These are phyloP conservation scores for Prototheca wickerhamii DNA, from an alignment of 163 green algal genomes.

Conservation along the genomic window DNA sequence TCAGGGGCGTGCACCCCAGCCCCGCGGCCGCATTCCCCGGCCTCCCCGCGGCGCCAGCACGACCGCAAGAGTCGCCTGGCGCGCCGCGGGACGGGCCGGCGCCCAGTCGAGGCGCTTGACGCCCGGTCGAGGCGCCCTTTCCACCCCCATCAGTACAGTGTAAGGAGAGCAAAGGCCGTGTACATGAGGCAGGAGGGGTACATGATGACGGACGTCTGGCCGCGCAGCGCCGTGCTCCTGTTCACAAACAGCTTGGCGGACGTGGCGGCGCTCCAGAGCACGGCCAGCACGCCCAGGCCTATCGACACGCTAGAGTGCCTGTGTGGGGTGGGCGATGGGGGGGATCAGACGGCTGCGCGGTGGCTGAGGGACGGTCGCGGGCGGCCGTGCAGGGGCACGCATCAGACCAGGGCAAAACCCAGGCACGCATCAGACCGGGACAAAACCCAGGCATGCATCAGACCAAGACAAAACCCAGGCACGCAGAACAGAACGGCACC, in stretches of 20 bases:
- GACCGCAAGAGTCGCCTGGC: too few species aligned
- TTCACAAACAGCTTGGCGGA: conserved; percentile 58
- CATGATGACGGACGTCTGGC: conserved; percentile 52
- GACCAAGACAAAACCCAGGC: neutral
- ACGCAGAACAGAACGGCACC: neutral
- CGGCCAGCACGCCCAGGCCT: conserved; percentile 36
- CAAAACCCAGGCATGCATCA: neutral
- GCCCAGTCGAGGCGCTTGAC: too few species aligned
- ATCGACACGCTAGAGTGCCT: conserved; percentile 16
- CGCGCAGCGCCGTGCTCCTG: conserved; percentile 48
- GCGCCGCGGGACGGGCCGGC: too few species aligned
- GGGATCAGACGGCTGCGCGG: neutral
- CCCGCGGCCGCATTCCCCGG: too few species aligned
- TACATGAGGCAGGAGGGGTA: conserved; percentile 82
- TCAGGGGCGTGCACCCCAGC: neutral
- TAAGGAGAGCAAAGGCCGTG: conserved; percentile 70
- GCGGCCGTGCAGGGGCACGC: neutral
- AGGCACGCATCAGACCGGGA: neutral
- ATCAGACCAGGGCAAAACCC: neutral
- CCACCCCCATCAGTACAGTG: conserved; percentile 80
- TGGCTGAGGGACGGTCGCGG: neutral
- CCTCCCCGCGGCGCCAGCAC: too few species aligned
- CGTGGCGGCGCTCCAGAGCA: conserved; percentile 62
- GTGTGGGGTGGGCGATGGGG: neutral
- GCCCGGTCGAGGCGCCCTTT: too few species aligned